Evolutionary conservation across 352 stramenopile genomes (phyloP).

Genomic region (Phytophthora cactorum): DNA sequence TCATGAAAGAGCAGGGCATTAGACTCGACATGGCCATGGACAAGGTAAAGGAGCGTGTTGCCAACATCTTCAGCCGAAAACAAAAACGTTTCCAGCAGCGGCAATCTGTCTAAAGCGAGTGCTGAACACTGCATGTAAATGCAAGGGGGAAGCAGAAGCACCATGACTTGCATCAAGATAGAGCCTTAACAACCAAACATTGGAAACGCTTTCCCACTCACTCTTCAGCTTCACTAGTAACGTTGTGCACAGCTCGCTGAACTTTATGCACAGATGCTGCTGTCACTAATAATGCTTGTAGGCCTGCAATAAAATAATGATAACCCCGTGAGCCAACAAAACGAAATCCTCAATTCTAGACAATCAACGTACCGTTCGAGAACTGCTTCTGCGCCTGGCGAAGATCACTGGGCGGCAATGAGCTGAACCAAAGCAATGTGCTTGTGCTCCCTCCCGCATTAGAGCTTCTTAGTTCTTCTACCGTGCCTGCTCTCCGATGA

Average conservation of each 20-base stretch:
- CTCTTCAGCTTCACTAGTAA: not conserved
- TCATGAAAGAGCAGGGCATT: constrained; percentile 86
- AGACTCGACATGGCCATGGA: constrained; percentile 88
- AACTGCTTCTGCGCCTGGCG: constrained; percentile 71
- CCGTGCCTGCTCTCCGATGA: constrained; percentile 22
- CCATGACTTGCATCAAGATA: not conserved
- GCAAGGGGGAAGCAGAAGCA: too few relatives aligned
- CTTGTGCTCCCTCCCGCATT: constrained; percentile 8
- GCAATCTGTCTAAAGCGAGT: constrained; percentile 28
- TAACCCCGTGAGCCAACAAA: not conserved
- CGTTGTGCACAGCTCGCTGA: constrained; percentile 29
- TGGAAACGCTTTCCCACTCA: not conserved
- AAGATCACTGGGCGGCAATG: constrained; percentile 69
- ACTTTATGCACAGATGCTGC: constrained; percentile 38
- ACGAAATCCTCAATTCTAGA: not conserved
- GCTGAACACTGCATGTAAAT: too few relatives aligned
- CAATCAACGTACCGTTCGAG: constrained; percentile 44
- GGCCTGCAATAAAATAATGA: constrained; percentile 19
- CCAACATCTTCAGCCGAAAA: constrained; percentile 30
- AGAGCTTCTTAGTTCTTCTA: constrained; percentile 5
- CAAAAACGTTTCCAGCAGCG: constrained; percentile 14
- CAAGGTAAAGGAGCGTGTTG: constrained; percentile 48
- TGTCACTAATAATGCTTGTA: constrained; percentile 46
- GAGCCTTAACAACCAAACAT: constrained; percentile 1
- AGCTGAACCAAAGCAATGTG: constrained; percentile 77